These are phyloP conservation scores for Coemansia sp. DNA, from an alignment of 192 early-diverging fungal genomes.

Conservation along the genomic window DNA sequence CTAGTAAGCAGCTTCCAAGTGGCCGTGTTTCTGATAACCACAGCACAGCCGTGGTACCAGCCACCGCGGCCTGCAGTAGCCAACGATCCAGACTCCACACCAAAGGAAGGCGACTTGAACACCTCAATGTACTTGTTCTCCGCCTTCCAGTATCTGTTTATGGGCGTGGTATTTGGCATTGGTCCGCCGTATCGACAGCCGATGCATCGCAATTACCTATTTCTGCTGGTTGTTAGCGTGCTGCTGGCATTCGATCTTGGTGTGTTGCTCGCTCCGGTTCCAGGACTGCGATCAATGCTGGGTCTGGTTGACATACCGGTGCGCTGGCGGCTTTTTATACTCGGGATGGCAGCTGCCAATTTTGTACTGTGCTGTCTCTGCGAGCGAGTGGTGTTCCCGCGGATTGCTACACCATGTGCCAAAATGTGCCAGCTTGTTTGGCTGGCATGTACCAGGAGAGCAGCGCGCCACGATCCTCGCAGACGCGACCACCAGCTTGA, in stretches of 20 bases:
- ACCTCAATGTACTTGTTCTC: constrained; percentile 82
- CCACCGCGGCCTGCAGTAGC: constrained; percentile 31
- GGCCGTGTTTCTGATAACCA: constrained; percentile 62
- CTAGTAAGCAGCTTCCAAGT: constrained; percentile 79
- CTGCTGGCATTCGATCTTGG: constrained; percentile 38
- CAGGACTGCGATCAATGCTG: constrained; percentile 27
- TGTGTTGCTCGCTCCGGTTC: constrained; percentile 32
- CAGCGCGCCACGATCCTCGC: background rate
- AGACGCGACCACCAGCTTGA: background rate
- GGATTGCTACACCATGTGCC: constrained; percentile 25
- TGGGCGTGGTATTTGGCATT: constrained; percentile 87
- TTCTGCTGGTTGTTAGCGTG: constrained; percentile 14
- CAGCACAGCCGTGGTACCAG: constrained; percentile 75
- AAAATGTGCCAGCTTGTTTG: constrained; percentile 2
- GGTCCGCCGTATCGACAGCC: constrained; percentile 91
- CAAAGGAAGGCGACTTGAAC: constrained; percentile 68
- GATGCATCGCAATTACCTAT: constrained; percentile 63
- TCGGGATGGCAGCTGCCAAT: constrained; percentile 40
- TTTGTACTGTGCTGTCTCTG: constrained; percentile 28
- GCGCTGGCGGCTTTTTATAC: constrained; percentile 31
- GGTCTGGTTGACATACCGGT: constrained; percentile 13
- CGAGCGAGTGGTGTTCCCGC: constrained; percentile 37
- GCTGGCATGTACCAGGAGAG: background rate
- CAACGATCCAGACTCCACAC: constrained; percentile 55
- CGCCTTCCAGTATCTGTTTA: constrained; percentile 87